phyloP scores from a whole-genome alignment of 257 asterid species.

The Solanum acaule region DNA sequence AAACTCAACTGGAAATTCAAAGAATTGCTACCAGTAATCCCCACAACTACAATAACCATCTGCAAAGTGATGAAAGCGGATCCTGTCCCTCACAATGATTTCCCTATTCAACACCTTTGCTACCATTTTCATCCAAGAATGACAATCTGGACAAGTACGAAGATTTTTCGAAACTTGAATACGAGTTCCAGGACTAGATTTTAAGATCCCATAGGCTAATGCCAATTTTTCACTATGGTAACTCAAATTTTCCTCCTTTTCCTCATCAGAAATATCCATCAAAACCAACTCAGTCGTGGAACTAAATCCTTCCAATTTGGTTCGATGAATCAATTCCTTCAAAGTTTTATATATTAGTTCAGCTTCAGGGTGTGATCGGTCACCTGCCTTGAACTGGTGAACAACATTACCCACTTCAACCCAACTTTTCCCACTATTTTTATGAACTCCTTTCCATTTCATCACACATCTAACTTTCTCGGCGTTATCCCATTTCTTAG shows the following conservation, averaged over 20 bases:
- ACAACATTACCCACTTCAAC: slow-evolving; percentile 41
- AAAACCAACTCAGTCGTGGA: slow-evolving; percentile 41
- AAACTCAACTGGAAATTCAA: neutral
- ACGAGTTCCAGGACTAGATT: slow-evolving; percentile 60
- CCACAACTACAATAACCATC: slow-evolving; percentile 59
- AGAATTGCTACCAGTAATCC: slow-evolving; percentile 55
- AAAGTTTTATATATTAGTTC: slow-evolving; percentile 46
- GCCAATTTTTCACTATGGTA: slow-evolving; percentile 79
- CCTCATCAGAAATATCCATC: slow-evolving; percentile 83
- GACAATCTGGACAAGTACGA: slow-evolving; percentile 77
- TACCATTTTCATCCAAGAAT: slow-evolving; percentile 60
- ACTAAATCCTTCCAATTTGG: slow-evolving; percentile 53
- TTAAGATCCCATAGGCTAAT: slow-evolving; percentile 54
- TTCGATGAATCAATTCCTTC: slow-evolving; percentile 33
- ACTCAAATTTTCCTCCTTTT: slow-evolving; percentile 65
- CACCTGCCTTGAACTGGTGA: slow-evolving; percentile 62
- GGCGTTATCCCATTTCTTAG: slow-evolving; percentile 53
- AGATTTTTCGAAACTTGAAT: slow-evolving; percentile 54
- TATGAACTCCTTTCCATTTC: slow-evolving; percentile 47
- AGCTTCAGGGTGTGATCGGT: slow-evolving; percentile 45
- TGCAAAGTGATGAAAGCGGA: slow-evolving; percentile 68
- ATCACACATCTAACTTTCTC: slow-evolving; percentile 42
- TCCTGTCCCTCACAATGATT: slow-evolving; percentile 60
- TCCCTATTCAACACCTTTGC: slow-evolving; percentile 56
- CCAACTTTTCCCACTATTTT: slow-evolving; percentile 68